Base-by-base conservation (phyloP, 345 rosid genomes). In the Gossypium rotundifolium region DNA sequence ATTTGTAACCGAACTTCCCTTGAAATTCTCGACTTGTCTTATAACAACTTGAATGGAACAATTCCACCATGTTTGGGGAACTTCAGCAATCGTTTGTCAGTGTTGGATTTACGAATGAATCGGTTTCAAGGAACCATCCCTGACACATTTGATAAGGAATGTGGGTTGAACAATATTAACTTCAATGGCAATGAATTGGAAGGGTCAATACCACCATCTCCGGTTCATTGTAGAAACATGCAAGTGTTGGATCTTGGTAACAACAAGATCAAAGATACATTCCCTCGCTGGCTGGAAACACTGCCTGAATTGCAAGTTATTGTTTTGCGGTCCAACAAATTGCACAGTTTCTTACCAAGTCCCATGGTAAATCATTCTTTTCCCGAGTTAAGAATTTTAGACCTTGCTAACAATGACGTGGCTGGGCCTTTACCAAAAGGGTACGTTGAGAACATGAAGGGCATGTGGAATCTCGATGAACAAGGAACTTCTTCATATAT, bases 31-130 rank as follows among this genome's bases (percentile, higher is more conserved):
- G 40, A 33, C 40, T 33, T 33, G 40, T 5, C 40, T 33, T 5
- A 72, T 17, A 87, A 81, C 66, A 78, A 71, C 42, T 80, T 83
- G 17, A 60, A 10, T 11, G 83, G 84, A 2, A 70, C 3, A 27
- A 81, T 73, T 55, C 81, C 71, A 22, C n/a, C 53, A 14, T 78
- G 68, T 74, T 53, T 76, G 57, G 75, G 69, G 11, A 70, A 75
- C 71, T 78, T 76, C 23, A 76, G 77, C 69, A 57, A 57, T 0
- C 65, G 18, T 10, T 76, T 80, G 11, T 0, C 0, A 0, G 18
- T 13, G 0, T 59, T 80, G 38, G 69, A 80, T 65, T 57, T 83
- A 3, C 29, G 71, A 16, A 65, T 58, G 62, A 14, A 81, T 10
- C 75, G 52, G 25, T 74, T 81, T 25, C 60, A 70, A 59, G 78